phyloP scores from a whole-genome alignment of 345 rosid species.

The Arabidopsis suecica region DNA sequence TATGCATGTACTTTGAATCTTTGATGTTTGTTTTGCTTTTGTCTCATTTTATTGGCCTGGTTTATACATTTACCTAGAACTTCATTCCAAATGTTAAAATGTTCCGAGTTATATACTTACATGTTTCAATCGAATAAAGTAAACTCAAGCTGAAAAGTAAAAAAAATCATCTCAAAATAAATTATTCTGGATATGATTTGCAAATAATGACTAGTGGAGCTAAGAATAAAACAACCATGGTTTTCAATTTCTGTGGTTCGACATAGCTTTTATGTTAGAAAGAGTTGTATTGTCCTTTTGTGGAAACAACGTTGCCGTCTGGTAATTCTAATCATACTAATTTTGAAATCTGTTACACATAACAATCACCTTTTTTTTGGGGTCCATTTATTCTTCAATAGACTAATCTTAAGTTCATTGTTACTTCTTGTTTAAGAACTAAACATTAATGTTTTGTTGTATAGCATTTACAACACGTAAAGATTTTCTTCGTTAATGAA shows the following conservation, averaged over 20 bases:
- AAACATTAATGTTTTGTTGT: neutral
- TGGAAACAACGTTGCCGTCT: constrained; percentile 8
- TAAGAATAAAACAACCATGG: neutral
- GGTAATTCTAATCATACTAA: constrained; percentile 9
- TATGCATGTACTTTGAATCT: neutral
- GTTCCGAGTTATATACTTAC: too few relatives aligned
- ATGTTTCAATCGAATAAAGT: too few relatives aligned
- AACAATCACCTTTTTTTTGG: neutral
- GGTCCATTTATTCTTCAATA: neutral
- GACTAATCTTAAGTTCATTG: neutral
- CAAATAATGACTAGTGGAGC: neutral
- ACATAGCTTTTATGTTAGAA: neutral
- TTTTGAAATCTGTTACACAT: constrained; percentile 2
- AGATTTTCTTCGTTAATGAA: too few relatives aligned
- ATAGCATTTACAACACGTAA: too few relatives aligned
- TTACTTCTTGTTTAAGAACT: neutral
- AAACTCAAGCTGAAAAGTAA: too few relatives aligned
- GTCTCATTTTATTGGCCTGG: neutral
- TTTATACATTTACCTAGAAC: neutral
- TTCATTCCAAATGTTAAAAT: too few relatives aligned
- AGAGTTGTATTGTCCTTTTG: neutral
- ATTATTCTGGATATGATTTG: neutral
- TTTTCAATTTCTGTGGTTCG: neutral
- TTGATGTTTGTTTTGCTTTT: neutral
- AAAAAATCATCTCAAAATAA: too few relatives aligned